Conservation (phyloP, 441 rosid species). For the Populus hybrid region DNA sequence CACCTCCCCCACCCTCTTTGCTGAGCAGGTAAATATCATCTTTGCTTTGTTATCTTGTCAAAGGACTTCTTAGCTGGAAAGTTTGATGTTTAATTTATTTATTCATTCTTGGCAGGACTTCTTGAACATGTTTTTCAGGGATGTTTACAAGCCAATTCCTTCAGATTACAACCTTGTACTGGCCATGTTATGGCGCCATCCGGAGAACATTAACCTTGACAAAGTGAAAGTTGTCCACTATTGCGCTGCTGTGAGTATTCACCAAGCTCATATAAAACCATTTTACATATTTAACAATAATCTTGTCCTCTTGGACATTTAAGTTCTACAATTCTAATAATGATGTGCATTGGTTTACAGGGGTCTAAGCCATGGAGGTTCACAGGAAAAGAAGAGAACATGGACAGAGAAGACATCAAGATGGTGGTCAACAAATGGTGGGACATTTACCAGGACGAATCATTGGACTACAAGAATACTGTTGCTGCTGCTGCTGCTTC, state of each 20-base stretch:
- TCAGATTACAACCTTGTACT: constrained; percentile 58
- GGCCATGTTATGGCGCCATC: constrained; percentile 79
- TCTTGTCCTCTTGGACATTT: too few relatives aligned
- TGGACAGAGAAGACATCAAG: constrained; percentile 69
- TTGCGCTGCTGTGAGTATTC: constrained; percentile 57
- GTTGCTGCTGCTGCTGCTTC: neutral
- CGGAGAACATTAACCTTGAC: constrained; percentile 51
- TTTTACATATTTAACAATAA: too few relatives aligned
- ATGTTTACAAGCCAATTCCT: constrained; percentile 60
- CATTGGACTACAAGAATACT: constrained; percentile 49
- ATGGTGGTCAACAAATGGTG: constrained; percentile 62
- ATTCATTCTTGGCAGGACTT: constrained; percentile 41
- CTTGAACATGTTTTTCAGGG: constrained; percentile 67
- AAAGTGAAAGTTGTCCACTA: constrained; percentile 68
- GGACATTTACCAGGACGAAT: constrained; percentile 63
- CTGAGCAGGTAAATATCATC: constrained; percentile 47
- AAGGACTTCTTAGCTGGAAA: neutral
- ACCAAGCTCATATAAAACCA: too few relatives aligned
- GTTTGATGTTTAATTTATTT: too few relatives aligned
- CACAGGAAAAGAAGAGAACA: constrained; percentile 64
- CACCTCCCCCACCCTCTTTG: constrained; percentile 55
- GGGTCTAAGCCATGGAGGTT: constrained; percentile 67
- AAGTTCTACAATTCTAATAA: neutral
- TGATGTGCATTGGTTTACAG: neutral
- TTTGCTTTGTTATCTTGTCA: too few relatives aligned